Evolutionary conservation across 768 basidiomycete genomes (phyloP).

Genomic region (Suillus tomentosus): DNA sequence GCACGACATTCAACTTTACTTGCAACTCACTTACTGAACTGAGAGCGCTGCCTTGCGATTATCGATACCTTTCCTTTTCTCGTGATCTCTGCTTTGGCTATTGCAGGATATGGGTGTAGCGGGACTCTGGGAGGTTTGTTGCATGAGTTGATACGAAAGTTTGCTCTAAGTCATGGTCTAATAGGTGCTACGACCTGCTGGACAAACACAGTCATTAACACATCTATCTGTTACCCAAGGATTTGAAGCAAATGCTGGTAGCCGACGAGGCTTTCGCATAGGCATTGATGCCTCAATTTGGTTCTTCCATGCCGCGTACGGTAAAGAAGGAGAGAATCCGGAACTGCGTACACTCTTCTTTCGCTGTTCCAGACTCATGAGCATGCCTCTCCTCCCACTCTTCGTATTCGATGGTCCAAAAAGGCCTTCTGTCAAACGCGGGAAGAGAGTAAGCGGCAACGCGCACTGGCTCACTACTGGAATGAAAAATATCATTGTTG

Average conservation of each 20-base stretch:
- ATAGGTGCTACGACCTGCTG: slow-evolving; percentile 72
- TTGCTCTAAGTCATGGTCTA: slow-evolving; percentile 25
- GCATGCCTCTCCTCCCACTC: slow-evolving; percentile 78
- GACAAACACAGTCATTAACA: slow-evolving; percentile 71
- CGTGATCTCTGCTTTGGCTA: not conserved
- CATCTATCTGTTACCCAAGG: slow-evolving; percentile 76
- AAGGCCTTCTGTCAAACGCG: slow-evolving; percentile 79
- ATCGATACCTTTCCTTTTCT: not conserved
- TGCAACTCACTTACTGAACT: not conserved
- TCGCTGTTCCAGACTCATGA: slow-evolving; percentile 77
- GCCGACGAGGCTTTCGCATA: slow-evolving; percentile 72
- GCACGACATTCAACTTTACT: not conserved
- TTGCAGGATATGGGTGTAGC: slow-evolving; percentile 45
- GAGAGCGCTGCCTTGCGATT: not conserved
- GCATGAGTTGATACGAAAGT: slow-evolving; percentile 6
- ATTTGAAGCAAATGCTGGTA: slow-evolving; percentile 64
- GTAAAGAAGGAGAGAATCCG: slow-evolving; percentile 83
- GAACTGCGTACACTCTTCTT: slow-evolving; percentile 85
- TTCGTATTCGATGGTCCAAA: slow-evolving; percentile 93
- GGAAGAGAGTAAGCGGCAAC: slow-evolving; percentile 66
- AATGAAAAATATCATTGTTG: slow-evolving; percentile 77
- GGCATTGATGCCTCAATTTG: slow-evolving; percentile 87
- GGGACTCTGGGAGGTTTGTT: slow-evolving; percentile 51
- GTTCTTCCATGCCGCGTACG: slow-evolving; percentile 75
- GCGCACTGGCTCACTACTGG: slow-evolving; percentile 68